Evolutionary conservation across 352 stramenopile species (phyloP).

Genomic region (Pythium grandisporangium): DNA sequence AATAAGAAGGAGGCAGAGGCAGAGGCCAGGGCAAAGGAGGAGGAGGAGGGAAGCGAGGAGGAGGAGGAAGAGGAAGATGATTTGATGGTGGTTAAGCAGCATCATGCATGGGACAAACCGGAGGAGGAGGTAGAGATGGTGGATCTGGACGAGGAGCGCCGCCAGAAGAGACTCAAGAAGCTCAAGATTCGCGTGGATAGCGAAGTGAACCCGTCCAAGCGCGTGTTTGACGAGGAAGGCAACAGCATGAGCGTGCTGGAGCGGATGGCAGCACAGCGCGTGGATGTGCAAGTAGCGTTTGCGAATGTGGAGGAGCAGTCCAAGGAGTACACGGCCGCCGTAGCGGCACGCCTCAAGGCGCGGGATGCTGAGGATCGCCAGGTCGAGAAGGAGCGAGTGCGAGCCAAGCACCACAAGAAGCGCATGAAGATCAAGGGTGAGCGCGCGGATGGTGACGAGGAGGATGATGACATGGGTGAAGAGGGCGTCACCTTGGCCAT

Average conservation of each 20-base stretch:
- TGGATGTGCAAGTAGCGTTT: constrained; percentile 25
- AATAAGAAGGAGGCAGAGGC: constrained; percentile 20
- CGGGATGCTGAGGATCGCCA: constrained; percentile 74
- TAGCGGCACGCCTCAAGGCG: constrained; percentile 56
- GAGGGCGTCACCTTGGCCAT: constrained; percentile 5
- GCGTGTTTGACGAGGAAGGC: constrained; percentile 94
- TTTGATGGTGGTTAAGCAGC: constrained; percentile 90
- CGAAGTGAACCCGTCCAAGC: constrained; percentile 67
- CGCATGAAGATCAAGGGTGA: constrained; percentile 79
- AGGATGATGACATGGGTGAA: constrained; percentile 29
- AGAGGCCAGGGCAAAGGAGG: constrained; percentile 18
- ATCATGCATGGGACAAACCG: constrained; percentile 77
- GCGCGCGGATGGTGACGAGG: constrained; percentile 13
- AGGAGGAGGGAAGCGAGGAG: constrained; percentile 19
- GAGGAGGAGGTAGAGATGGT: constrained; percentile 20
- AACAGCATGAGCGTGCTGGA: constrained; percentile 64
- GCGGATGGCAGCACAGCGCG: constrained; percentile 35
- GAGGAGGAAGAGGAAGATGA: constrained; percentile 82
- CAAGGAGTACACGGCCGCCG: constrained; percentile 47
- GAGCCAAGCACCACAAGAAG: constrained; percentile 86
- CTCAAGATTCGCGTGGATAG: constrained; percentile 73
- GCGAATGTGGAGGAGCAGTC: constrained; percentile 61
- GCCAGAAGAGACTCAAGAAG: constrained; percentile 63
- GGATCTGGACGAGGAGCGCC: constrained; percentile 37
- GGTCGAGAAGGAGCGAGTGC: constrained; percentile 81